Conservation (phyloP, 768 basidiomycete species). For the Lactarius evosmus region DNA sequence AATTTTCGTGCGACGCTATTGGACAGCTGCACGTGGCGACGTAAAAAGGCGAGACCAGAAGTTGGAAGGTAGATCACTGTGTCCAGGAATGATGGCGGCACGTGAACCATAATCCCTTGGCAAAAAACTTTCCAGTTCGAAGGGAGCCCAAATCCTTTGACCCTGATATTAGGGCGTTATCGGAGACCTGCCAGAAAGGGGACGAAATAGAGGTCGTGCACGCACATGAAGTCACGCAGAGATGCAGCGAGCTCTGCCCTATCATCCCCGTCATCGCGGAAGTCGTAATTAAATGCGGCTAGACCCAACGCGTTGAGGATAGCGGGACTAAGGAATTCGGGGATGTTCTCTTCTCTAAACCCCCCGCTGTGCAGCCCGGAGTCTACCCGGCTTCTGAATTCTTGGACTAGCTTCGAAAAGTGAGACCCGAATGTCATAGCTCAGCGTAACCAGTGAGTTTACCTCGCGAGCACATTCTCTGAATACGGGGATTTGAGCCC, state of each 20-base stretch:
- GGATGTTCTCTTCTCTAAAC: conserved; percentile 16
- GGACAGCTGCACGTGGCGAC: conserved; percentile 18
- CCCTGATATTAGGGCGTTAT: conserved; percentile 11
- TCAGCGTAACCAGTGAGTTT: neutral
- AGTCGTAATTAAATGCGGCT: conserved; percentile 23
- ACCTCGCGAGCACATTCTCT: conserved; percentile 23
- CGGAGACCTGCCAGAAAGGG: neutral
- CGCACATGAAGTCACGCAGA: conserved; percentile 22
- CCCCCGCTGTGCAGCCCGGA: neutral
- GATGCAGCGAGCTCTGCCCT: conserved; percentile 13
- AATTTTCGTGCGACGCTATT: conserved; percentile 16
- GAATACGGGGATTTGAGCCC: conserved; percentile 18
- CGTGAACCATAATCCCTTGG: conserved; percentile 19
- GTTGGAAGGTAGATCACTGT: conserved; percentile 19
- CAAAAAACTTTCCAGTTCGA: conserved; percentile 24
- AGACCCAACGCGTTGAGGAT: conserved; percentile 22
- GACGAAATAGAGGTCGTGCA: neutral
- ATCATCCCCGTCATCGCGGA: conserved; percentile 17
- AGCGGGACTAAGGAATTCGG: conserved; percentile 15
- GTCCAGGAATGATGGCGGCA: conserved; percentile 14
- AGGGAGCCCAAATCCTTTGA: conserved; percentile 23
- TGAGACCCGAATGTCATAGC: neutral
- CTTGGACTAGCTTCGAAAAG: conserved; percentile 10
- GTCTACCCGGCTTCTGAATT: conserved; percentile 1
- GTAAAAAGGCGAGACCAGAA: conserved; percentile 21